A percentile compares a stretch with the other conserved stretches of the same genome.
Conservation (phyloP, 805 yeast genomes). For the Pichia phayaonensis region DNA sequence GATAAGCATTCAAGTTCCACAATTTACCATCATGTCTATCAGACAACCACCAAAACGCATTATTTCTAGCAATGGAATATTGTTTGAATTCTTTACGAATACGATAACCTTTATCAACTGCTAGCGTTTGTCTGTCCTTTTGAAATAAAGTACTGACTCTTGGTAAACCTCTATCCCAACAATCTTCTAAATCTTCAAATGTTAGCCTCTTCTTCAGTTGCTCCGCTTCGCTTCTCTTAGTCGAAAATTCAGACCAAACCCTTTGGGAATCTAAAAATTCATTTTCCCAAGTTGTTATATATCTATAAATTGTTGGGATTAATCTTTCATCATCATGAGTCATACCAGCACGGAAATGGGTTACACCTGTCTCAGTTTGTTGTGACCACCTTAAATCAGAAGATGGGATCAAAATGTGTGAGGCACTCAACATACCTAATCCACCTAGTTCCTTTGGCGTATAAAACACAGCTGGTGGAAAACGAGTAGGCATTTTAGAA, state of each 20-base stretch:
- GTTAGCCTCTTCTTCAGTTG: conserved; percentile 81
- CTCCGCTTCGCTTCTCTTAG: conserved; percentile 78
- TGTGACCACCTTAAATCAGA: conserved; percentile 86
- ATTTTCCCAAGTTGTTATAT: conserved; percentile 93
- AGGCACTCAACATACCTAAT: conserved; percentile 94
- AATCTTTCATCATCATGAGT: conserved; percentile 67
- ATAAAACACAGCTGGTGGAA: conserved; percentile 97
- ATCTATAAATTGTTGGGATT: conserved; percentile 90
- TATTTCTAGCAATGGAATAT: conserved; percentile 60
- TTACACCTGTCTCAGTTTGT: conserved; percentile 90
- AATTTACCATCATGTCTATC: conserved; percentile 90
- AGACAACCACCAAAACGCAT: conserved; percentile 96
- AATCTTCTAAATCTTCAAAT: conserved; percentile 87
- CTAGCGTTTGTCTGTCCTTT: conserved; percentile 88
- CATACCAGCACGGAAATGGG: conserved; percentile 94
- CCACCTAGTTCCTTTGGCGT: conserved; percentile 98
- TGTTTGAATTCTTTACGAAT: conserved; percentile 72
- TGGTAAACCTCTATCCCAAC: conserved; percentile 97
- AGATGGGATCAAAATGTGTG: conserved; percentile 90
- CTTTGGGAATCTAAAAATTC: conserved; percentile 90
- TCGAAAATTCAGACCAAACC: conserved; percentile 96
- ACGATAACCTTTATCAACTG: conserved; percentile 91
- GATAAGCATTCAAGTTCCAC: conserved; percentile 88
- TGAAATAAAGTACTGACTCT: conserved; percentile 92
- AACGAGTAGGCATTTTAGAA: conserved; percentile 97